These are phyloP conservation scores for Chrysosporium keratinophilum DNA, from an alignment of 2,329 filamentous ascomycete genomes.

Conservation along the genomic window DNA sequence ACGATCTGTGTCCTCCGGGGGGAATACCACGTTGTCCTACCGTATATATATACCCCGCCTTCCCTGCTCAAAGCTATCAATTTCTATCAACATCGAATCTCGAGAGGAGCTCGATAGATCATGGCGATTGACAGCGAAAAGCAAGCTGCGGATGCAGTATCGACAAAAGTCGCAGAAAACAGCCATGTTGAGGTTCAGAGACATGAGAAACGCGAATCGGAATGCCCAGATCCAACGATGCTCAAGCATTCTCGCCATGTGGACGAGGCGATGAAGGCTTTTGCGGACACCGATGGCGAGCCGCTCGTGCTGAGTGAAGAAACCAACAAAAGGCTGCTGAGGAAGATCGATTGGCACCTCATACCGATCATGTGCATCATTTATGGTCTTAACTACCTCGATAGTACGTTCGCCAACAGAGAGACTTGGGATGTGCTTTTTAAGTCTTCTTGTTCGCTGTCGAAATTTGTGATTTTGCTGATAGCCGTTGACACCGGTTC, in stretches of 20 bases:
- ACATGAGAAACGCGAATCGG: not conserved
- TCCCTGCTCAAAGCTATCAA: not conserved
- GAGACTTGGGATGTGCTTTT: not conserved
- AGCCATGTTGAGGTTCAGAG: not conserved
- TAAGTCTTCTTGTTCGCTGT: not conserved
- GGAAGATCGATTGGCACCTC: constrained; percentile 52
- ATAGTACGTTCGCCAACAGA: constrained; percentile 27
- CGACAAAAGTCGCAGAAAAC: not conserved
- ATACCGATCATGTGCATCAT: constrained; percentile 51
- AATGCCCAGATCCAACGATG: not conserved
- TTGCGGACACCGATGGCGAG: constrained; percentile 38
- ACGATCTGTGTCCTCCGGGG: not conserved
- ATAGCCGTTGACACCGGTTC: constrained; percentile 13
- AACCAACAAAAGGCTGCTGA: constrained; percentile 49
- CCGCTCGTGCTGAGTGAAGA: constrained; percentile 45
- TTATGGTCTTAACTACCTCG: constrained; percentile 50
- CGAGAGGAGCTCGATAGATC: not conserved
- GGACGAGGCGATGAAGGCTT: constrained; percentile 51
- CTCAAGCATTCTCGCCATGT: constrained; percentile 25
- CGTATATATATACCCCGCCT: not conserved
- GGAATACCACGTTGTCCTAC: not conserved
- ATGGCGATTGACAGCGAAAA: constrained; percentile 6
- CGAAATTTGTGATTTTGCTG: constrained; percentile 34
- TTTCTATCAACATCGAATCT: not conserved
- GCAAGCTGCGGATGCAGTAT: not conserved